These are phyloP conservation scores for Petrea volubilis DNA, from an alignment of 257 asterid species.

Conservation along the genomic window DNA sequence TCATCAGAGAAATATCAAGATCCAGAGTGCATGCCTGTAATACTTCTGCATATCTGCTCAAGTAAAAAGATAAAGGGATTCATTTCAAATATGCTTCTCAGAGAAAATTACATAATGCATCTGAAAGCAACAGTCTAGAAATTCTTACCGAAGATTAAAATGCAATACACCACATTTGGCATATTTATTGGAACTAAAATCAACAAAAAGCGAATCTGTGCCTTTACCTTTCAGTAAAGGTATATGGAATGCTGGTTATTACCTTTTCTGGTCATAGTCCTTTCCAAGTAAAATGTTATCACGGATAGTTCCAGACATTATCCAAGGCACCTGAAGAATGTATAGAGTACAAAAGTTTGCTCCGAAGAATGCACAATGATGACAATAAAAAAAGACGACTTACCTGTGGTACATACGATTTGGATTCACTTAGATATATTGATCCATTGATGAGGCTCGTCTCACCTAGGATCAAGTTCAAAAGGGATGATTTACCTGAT, in stretches of 20 bases:
- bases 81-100: background rate
- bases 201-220: background rate
- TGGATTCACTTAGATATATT: constrained; percentile 49
- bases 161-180: background rate
- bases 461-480: constrained; percentile 77
- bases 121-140: background rate
- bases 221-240: background rate
- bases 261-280: constrained; percentile 69
- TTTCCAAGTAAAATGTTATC: constrained; percentile 87
- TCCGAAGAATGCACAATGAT: constrained; percentile 12
- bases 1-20: constrained; percentile 79
- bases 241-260: constrained; percentile 1
- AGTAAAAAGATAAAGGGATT: background rate
- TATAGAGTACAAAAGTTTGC: constrained; percentile 9
- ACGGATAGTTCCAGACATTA: constrained; percentile 90
- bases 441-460: constrained; percentile 70
- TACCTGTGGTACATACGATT: constrained; percentile 94
- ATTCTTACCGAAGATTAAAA: background rate
- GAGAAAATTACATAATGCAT: background rate
- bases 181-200: constrained; percentile 7
- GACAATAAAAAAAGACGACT: constrained; percentile 15
- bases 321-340: constrained; percentile 81
- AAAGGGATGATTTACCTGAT: constrained; percentile 90
- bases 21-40: constrained; percentile 68
- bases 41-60: constrained; percentile 71